Evolutionary conservation across 129 eudicot species (phyloP).

Genomic region (Sambucus nigra): DNA sequence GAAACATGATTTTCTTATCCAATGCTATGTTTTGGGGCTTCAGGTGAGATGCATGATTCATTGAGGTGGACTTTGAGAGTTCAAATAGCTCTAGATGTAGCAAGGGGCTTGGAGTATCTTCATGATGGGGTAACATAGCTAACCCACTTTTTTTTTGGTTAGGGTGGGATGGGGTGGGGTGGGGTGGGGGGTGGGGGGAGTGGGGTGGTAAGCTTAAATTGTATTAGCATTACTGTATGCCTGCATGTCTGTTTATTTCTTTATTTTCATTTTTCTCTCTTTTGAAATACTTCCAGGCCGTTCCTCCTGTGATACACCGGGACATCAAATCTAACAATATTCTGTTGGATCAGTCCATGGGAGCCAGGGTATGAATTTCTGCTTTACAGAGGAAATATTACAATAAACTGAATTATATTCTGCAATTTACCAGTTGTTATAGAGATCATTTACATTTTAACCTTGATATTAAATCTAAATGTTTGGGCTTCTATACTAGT

Average conservation of each 20-base stretch:
- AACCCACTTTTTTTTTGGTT: background rate
- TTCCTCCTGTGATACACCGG: constrained; percentile 94
- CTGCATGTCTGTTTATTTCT: background rate
- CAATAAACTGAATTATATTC: background rate
- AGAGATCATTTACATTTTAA: background rate
- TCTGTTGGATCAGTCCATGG: constrained; percentile 86
- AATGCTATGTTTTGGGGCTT: constrained; percentile 9
- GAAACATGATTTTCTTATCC: background rate
- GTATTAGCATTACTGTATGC: background rate
- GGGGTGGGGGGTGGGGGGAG: constrained; percentile 4
- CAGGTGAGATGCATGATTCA: constrained; percentile 61
- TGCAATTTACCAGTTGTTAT: background rate
- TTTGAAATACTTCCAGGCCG: constrained; percentile 48
- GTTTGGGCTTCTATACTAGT: constrained; percentile 5
- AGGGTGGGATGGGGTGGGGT: constrained; percentile 4
- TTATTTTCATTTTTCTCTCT: constrained; percentile 8
- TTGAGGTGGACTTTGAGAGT: constrained; percentile 79
- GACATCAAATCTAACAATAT: constrained; percentile 95
- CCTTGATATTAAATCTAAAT: background rate
- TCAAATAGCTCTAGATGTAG: constrained; percentile 85
- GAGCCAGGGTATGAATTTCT: constrained; percentile 67
- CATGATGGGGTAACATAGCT: constrained; percentile 84
- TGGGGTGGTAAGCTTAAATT: constrained; percentile 5
- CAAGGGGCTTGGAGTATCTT: constrained; percentile 96
- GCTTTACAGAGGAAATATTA: background rate